Base-by-base conservation (phyloP, 768 basidiomycete genomes). In the Xanthoconium stramineum region DNA sequence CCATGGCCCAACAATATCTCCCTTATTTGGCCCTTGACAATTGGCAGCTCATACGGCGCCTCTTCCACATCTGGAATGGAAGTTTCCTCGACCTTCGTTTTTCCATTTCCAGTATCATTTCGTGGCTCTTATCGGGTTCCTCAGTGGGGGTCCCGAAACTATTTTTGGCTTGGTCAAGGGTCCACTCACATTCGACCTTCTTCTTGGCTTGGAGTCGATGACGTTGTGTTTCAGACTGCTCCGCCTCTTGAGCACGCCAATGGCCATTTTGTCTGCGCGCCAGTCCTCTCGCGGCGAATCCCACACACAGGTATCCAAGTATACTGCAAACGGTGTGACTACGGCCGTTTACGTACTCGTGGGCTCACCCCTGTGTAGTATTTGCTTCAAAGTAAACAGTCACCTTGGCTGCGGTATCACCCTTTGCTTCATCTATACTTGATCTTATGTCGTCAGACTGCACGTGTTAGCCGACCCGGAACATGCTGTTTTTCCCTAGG, bases 51-150 rank as follows among this genome's bases (percentile, higher is more conserved):
- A 24, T n/a, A 50, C 47, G 35, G 51, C 39, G 5, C 47, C 30
- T n/a, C 53, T 19, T 50, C 60, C 55, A 35, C 53, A 54, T 59
- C 43, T 17, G 59, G 57, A 56, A 66, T 50, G 49, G 45, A 62
- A 48, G 7, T 19, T 52, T 44, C 54, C 44, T 53, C 64, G 54
- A 49, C n/a, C 51, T 60, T 43, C 52, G 50, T 52, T 30, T 48
- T 65, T 54, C 63, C 56, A 56, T 64, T 59, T 51, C 38, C 40
- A 43, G 48, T 11, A 19, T 39, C 62, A 28, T 50, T 48, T 45
- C 57, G 40, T 36, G 43, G 56, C 52, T 48, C 55, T 57, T 40
- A 58, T 57, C 49, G 19, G 39, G 28, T 39, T 35, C 38, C 44
- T 42, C 8, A 29, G 35, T 55, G 30, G 36, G 30, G 40, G 7